These are phyloP conservation scores for Oehlia diaphana DNA, from an alignment of 192 early-diverging fungal species.

Conservation along the genomic window DNA sequence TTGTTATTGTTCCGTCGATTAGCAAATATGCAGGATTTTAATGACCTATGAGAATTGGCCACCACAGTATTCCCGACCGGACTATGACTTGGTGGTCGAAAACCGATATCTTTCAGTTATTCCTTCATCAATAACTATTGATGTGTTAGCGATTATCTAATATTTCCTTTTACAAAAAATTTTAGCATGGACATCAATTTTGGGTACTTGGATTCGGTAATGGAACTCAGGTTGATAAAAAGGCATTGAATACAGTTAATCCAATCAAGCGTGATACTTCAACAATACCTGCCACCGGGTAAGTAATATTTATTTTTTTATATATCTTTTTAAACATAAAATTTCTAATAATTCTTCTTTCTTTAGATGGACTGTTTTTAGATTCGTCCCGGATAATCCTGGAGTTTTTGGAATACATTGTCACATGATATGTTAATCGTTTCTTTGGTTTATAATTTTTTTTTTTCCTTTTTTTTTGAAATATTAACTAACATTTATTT, in stretches of 20 bases:
- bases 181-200: slow-evolving; percentile 46
- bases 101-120: no score
- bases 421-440: slow-evolving; percentile 74
- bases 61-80: no score
- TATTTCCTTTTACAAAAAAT: neutral
- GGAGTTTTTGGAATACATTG: slow-evolving; percentile 88
- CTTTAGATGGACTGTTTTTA: slow-evolving; percentile 48
- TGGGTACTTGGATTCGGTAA: slow-evolving; percentile 45
- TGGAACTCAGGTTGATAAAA: slow-evolving; percentile 36
- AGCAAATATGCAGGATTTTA: no score
- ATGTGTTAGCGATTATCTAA: no score
- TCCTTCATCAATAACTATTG: no score
- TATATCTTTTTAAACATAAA: no score
- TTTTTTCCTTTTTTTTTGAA: neutral
- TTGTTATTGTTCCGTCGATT: no score
- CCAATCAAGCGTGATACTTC: slow-evolving; percentile 43
- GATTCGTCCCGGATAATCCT: slow-evolving; percentile 80
- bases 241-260: slow-evolving; percentile 33
- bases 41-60: no score
- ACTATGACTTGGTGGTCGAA: no score
- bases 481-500: neutral
- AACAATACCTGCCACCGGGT: slow-evolving; percentile 37
- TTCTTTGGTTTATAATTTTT: neutral
- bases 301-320: neutral
- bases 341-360: neutral